Conservation (phyloP, 352 stramenopile genomes). For the Thalassiosira hispida region DNA sequence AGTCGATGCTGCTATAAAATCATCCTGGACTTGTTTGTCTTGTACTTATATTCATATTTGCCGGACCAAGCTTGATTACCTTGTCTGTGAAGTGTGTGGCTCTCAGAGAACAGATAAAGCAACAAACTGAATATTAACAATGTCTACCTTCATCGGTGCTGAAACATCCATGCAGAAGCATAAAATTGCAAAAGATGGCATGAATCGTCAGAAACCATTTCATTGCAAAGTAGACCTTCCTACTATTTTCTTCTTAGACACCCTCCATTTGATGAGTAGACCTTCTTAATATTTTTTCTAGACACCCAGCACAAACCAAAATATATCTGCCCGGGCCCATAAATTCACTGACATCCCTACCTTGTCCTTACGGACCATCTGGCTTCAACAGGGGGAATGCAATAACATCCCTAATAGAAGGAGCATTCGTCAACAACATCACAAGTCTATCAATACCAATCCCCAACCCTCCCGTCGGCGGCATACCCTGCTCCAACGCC, state of each 20-base stretch:
- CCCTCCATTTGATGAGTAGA: too few relatives aligned
- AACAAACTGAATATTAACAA: too few relatives aligned
- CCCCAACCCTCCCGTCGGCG: slow-evolving; percentile 95
- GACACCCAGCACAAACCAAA: neutral
- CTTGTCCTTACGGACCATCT: too few relatives aligned
- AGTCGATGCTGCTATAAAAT: neutral
- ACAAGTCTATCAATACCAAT: slow-evolving; percentile 97
- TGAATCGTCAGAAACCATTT: too few relatives aligned
- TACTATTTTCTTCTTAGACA: too few relatives aligned
- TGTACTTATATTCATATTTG: slow-evolving; percentile 27
- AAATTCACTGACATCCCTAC: neutral
- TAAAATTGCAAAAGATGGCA: too few relatives aligned
- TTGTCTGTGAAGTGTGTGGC: slow-evolving; percentile 30
- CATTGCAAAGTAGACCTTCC: too few relatives aligned
- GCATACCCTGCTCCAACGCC: slow-evolving; percentile 96
- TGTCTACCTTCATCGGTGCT: too few relatives aligned
- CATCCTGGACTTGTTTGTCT: slow-evolving; percentile 21
- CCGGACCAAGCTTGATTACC: slow-evolving; percentile 8
- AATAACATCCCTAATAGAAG: slow-evolving; percentile 91
- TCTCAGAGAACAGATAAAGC: neutral
- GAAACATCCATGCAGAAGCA: too few relatives aligned
- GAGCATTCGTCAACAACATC: slow-evolving; percentile 95
- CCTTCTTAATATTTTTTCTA: too few relatives aligned
- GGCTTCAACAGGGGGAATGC: slow-evolving; percentile 89
- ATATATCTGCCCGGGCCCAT: neutral